phyloP scores from a whole-genome alignment of 164 flowering plant genomes.

The Tetrastigma voinierianum region DNA sequence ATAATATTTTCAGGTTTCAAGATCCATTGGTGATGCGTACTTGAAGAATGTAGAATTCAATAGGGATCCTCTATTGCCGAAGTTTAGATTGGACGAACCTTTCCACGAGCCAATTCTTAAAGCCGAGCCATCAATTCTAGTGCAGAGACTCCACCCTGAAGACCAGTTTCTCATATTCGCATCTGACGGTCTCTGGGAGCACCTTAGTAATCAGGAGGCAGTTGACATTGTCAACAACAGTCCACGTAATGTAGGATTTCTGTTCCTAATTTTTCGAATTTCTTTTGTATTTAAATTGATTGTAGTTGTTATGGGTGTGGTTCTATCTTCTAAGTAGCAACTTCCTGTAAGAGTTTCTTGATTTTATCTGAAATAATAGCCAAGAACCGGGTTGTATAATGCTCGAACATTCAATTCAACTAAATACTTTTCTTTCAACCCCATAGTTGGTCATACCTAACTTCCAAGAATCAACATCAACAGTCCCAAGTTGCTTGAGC shows the following conservation, averaged over 20 bases:
- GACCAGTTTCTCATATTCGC: slow-evolving; percentile 89
- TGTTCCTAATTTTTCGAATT: neutral
- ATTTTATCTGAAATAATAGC: no score
- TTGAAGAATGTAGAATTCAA: slow-evolving; percentile 81
- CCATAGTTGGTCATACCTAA: no score
- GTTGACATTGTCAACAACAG: slow-evolving; percentile 67
- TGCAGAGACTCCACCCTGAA: slow-evolving; percentile 56
- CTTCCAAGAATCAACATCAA: no score
- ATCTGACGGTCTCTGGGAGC: slow-evolving; percentile 96
- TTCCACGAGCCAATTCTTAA: slow-evolving; percentile 69
- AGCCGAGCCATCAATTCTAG: slow-evolving; percentile 71
- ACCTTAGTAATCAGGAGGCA: slow-evolving; percentile 88
- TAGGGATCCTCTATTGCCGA: slow-evolving; percentile 64
- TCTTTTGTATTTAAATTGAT: neutral
- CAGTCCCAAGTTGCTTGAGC: no score
- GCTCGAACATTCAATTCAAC: neutral
- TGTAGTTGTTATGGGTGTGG: neutral
- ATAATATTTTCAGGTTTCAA: slow-evolving; percentile 57
- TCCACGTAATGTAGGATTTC: slow-evolving; percentile 66
- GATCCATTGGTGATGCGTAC: slow-evolving; percentile 95
- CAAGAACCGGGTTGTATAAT: neutral
- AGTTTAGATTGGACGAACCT: slow-evolving; percentile 66
- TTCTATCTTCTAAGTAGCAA: neutral
- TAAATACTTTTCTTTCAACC: neutral
- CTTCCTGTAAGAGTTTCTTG: no score